Conservation (phyloP, 1,284 basidiomycete genomes). For the Naganishia cerealis region DNA sequence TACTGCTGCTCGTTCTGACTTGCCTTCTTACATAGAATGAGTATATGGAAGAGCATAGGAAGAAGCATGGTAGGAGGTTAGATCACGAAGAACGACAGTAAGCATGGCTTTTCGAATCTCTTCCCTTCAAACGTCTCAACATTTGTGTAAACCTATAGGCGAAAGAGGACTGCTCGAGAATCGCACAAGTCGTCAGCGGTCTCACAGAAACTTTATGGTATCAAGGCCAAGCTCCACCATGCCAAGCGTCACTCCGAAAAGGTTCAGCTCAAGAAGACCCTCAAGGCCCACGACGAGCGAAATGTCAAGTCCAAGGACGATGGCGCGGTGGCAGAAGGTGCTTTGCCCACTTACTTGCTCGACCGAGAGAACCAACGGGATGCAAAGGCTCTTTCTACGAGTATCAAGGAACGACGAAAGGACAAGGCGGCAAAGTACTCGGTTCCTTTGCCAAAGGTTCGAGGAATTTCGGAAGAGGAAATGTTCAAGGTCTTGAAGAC, state of each 20-base stretch:
- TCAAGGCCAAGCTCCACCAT: conserved; percentile 96
- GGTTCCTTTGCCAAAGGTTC: conserved; percentile 92
- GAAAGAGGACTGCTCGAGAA: conserved; percentile 87
- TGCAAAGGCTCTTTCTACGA: conserved; percentile 93
- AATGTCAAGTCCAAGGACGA: conserved; percentile 92
- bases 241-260: conserved; percentile 95
- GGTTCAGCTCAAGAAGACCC: conserved; percentile 97
- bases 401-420: conserved; percentile 98
- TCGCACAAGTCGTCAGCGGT: conserved; percentile 83
- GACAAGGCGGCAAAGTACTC: conserved; percentile 98
- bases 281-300: conserved; percentile 98
- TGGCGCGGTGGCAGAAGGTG: conserved; percentile 77
- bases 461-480: conserved; percentile 98
- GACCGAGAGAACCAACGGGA: conserved; percentile 97
- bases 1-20: background rate
- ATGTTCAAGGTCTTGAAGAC: conserved; percentile 99
- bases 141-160: conserved; percentile 59
- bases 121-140: background rate
- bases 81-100: conserved; percentile 55
- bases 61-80: conserved; percentile 53
- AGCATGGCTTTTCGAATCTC: conserved; percentile 26
- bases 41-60: conserved; percentile 56
- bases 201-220: conserved; percentile 91
- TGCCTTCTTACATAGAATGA: conserved; percentile 48
- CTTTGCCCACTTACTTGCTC: conserved; percentile 89